Evolutionary conservation across 495 filamentous ascomycete genomes (phyloP), one percentile per base, ranked within the genome.

Genomic region (Penicillium angulare): DNA sequence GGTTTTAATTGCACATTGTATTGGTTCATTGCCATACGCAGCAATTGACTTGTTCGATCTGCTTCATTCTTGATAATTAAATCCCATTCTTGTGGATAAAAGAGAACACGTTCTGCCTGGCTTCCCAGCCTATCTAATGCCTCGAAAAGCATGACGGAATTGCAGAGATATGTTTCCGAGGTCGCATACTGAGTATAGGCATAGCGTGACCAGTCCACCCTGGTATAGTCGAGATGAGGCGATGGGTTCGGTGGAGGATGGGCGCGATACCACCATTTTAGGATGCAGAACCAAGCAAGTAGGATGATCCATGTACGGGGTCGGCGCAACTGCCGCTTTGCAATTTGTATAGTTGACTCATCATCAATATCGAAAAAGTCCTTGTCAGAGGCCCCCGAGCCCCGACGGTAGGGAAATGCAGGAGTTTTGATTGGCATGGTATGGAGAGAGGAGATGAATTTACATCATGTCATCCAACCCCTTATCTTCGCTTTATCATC

Each of bases 171-270:
- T 3, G 79, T 72, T 46, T 74, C 76, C 33, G 78, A 79, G 12
- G 86, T 88, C 16, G 85, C 88, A 68, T 90, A 92, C 63, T 84
- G 82, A 8, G 77, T 79, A 57, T 90, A 90, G 22, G 87, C 87
- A 53, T 75, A 86, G 24, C 71, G 74, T 16, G 79, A 78, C 83
- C 83, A 88, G 48, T 86, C 72, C 7, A 77, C 67, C 38, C 53
- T 55, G 43, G 72, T 65, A 47, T 71, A 75, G 38, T 73, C 54
- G 9, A 77, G 63, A 48, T 68, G 72, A 0, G 69, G 54, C 7
- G 67, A 45, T 5, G 51, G 42, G 1, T 55, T 57, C 15, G 66
- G 50, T 21, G 64, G 57, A 6, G 66, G 58, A 5, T 43, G 55
- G 29, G 59, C 50, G 16, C 59, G 60, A 26, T 57, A 59, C 29